phyloP scores from a whole-genome alignment of 1,139 yeast genomes.

The Debaryomyces nepalensis region DNA sequence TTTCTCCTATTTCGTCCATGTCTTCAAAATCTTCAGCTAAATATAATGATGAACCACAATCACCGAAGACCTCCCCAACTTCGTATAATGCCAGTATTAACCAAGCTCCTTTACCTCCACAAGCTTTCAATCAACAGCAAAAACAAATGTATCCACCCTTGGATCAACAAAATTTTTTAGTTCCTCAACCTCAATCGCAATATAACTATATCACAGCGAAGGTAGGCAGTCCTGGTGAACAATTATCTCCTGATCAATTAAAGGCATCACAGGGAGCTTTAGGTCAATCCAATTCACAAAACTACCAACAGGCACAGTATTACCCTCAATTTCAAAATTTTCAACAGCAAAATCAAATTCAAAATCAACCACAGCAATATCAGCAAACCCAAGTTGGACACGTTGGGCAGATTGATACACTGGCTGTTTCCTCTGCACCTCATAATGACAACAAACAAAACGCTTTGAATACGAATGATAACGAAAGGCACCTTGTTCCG shows the following conservation, averaged over 20 bases:
- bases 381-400: slow-evolving; percentile 14
- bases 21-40: slow-evolving; percentile 38
- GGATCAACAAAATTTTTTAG: slow-evolving; percentile 3
- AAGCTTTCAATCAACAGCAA: slow-evolving; percentile 12
- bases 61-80: slow-evolving; percentile 48
- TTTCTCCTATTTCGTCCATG: slow-evolving; percentile 44
- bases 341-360: slow-evolving; percentile 18
- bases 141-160: slow-evolving; percentile 1
- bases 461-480: background rate
- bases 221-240: background rate
- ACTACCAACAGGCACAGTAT: slow-evolving; percentile 3
- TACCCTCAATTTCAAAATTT: slow-evolving; percentile 1
- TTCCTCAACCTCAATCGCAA: background rate
- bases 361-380: background rate
- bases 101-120: slow-evolving; percentile 15
- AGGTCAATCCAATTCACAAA: background rate
- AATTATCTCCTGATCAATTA: background rate
- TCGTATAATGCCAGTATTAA: slow-evolving; percentile 22
- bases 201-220: background rate
- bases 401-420: too few relatives aligned
- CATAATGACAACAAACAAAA: background rate
- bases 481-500: slow-evolving; percentile 36
- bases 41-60: slow-evolving; percentile 44
- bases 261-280: background rate
- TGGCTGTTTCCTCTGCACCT: slow-evolving; percentile 7